These are phyloP conservation scores for Papiliotrema fonsecae DNA, from an alignment of 1,284 basidiomycete species.

Conservation along the genomic window DNA sequence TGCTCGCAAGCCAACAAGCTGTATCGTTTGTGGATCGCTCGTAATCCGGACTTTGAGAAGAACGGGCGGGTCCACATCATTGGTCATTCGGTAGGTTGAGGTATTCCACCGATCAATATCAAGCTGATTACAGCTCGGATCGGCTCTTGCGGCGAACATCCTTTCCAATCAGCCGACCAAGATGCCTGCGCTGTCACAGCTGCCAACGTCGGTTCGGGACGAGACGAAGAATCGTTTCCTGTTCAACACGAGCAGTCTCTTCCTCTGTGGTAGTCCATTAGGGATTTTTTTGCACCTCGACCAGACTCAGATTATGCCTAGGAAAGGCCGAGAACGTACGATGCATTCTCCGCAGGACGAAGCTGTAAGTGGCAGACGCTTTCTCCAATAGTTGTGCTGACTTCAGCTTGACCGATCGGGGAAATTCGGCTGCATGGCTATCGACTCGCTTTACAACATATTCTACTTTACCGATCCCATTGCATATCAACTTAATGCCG, in stretches of 20 bases:
- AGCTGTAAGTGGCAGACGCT: conserved; percentile 36
- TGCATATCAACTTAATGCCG: conserved; percentile 47
- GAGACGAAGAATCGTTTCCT: conserved; percentile 45
- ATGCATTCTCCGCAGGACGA: conserved; percentile 51
- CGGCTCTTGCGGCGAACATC: conserved; percentile 54
- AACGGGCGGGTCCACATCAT: conserved; percentile 50
- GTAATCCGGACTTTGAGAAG: conserved; percentile 53
- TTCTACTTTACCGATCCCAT: conserved; percentile 55
- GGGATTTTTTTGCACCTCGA: conserved; percentile 55
- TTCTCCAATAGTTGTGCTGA: conserved; percentile 3
- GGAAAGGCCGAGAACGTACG: conserved; percentile 52
- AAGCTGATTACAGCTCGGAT: conserved; percentile 47
- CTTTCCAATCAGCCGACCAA: conserved; percentile 55
- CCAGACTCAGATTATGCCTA: conserved; percentile 54
- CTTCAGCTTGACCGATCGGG: conserved; percentile 49
- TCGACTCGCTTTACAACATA: conserved; percentile 53
- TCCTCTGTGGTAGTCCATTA: conserved; percentile 54
- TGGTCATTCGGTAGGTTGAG: conserved; percentile 42
- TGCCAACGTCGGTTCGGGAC: conserved; percentile 42
- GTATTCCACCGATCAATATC: not conserved
- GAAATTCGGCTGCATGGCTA: conserved; percentile 53
- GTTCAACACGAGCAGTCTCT: conserved; percentile 53
- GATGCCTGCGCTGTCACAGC: conserved; percentile 46
- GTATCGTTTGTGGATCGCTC: conserved; percentile 54
- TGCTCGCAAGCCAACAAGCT: conserved; percentile 48